Conservation (phyloP, 2,329 filamentous ascomycete species). For the Apiospora pterosperma region DNA sequence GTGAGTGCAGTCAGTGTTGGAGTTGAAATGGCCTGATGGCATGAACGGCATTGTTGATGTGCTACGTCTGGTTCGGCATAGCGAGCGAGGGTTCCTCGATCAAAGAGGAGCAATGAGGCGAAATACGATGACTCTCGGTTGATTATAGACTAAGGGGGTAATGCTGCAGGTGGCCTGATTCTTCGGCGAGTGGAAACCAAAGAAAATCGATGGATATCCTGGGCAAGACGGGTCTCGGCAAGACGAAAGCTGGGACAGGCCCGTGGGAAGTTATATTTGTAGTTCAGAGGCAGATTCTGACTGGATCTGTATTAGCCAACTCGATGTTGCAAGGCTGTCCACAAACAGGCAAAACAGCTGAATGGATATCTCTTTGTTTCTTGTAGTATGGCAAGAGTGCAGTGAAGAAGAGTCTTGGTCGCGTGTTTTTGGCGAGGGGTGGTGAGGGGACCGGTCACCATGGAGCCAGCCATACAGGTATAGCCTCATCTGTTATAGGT, state of each 20-base stretch:
- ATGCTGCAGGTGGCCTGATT: background rate
- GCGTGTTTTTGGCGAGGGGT: background rate
- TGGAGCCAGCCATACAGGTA: background rate
- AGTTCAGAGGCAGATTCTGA: background rate
- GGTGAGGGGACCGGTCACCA: background rate
- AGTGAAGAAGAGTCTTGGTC: background rate
- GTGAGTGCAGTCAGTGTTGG: background rate
- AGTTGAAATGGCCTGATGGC: background rate
- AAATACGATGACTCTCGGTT: slow-evolving; percentile 31
- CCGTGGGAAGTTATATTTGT: background rate
- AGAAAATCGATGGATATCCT: background rate
- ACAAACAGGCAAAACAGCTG: background rate
- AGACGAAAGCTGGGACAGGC: background rate
- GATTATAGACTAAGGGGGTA: slow-evolving; percentile 1
- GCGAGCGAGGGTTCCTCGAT: slow-evolving; percentile 2
- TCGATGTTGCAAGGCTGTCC: background rate
- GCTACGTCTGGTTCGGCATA: slow-evolving; percentile 7
- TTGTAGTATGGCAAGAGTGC: background rate
- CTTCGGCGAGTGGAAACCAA: background rate
- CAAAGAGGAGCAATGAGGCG: background rate
- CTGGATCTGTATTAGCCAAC: background rate
- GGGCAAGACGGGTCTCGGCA: background rate
- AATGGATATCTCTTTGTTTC: slow-evolving; percentile 6
- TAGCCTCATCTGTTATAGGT: background rate
- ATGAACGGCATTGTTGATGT: background rate